Conservation (phyloP, 495 filamentous ascomycete genomes). For the Xylaria cubensis region DNA sequence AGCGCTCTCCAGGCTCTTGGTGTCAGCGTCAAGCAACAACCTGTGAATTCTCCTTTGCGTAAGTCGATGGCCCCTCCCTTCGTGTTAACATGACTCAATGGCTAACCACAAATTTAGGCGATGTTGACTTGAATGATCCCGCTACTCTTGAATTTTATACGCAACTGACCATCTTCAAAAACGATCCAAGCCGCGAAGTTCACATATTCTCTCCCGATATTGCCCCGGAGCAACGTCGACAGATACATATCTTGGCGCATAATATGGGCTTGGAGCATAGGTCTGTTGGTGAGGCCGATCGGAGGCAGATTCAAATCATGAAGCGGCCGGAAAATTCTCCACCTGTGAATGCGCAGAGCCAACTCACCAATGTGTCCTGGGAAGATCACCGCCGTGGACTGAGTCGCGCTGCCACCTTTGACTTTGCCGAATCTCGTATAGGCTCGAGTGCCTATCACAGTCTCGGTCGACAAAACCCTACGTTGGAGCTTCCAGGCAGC, state of each 20-base stretch:
- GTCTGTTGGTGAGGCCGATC: slow-evolving; percentile 84
- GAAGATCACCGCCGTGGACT: slow-evolving; percentile 81
- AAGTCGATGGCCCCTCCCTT: slow-evolving; percentile 21
- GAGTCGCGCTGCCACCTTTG: slow-evolving; percentile 95
- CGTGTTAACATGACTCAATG: neutral
- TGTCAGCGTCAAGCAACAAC: slow-evolving; percentile 58
- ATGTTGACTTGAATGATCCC: slow-evolving; percentile 92
- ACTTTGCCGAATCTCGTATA: slow-evolving; percentile 89
- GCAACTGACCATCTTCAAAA: slow-evolving; percentile 86
- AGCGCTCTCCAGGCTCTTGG: slow-evolving; percentile 83
- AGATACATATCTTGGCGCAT: slow-evolving; percentile 92
- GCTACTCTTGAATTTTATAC: slow-evolving; percentile 86
- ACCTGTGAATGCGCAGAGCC: slow-evolving; percentile 72
- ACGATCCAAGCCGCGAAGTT: slow-evolving; percentile 75
- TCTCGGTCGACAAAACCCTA: slow-evolving; percentile 76
- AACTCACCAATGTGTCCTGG: slow-evolving; percentile 65
- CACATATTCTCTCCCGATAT: slow-evolving; percentile 82
- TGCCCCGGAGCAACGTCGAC: slow-evolving; percentile 81
- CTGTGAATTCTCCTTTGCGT: slow-evolving; percentile 47
- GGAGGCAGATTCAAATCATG: slow-evolving; percentile 87
- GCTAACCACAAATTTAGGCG: slow-evolving; percentile 51
- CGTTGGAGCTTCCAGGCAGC: slow-evolving; percentile 85
- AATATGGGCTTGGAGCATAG: slow-evolving; percentile 90
- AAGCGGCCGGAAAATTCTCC: slow-evolving; percentile 64
- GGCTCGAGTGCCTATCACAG: slow-evolving; percentile 70